Evolutionary conservation across 371 early-diverging fungal genomes (phyloP), one percentile per base, ranked within the genome.

Genomic region (Circinella umbellata): DNA sequence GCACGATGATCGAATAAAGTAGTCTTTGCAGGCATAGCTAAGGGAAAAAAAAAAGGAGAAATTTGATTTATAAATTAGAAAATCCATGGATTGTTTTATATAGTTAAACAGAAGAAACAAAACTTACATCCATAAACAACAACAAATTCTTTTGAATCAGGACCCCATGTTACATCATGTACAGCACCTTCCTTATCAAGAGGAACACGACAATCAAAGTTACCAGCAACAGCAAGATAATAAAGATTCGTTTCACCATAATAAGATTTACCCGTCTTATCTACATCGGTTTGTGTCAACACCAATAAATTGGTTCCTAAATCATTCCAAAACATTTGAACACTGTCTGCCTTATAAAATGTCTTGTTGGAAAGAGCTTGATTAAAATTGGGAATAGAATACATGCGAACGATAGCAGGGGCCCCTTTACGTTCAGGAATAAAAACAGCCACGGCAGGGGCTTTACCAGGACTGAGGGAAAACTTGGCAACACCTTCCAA

Each of bases 191-290:
- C 93, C 70, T 92, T 92, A 69, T 94, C 87, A 54, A 98, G 89
- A 48, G 89, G 85, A 5, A 98, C 96, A 70, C 93, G 89, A 77
- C 95, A 93, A 81, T 97, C 97, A 81, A 91, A 96, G 76, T 90
- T 94, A n/a, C 96, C 97, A 47, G 93, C 91, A 2, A 92, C 93
- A 11, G 97, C 87, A 67, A 99, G 80, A 68, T 93, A 97, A 80
- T 95, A 97, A 72, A 99, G 83, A 61, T 91, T 91, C 55, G 95
- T 95, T 76, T 98, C 96, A 68, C 99, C 99, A 78, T 99, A 99
- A 85, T 99, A 99, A 27, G 95, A 94, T 76, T 95, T 91, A 73
- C 96, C 96, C 14, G 97, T 94, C 76, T 91, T 92, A 80, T 98
- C 98, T 34, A 96, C 94, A 57, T 99, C 99, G 17, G 98, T 97